A percentile compares a stretch with the other conserved stretches of the same genome.
These are phyloP conservation scores for Furcasterigmium furcatum DNA, from an alignment of 2,329 filamentous ascomycete species.

Conservation along the genomic window DNA sequence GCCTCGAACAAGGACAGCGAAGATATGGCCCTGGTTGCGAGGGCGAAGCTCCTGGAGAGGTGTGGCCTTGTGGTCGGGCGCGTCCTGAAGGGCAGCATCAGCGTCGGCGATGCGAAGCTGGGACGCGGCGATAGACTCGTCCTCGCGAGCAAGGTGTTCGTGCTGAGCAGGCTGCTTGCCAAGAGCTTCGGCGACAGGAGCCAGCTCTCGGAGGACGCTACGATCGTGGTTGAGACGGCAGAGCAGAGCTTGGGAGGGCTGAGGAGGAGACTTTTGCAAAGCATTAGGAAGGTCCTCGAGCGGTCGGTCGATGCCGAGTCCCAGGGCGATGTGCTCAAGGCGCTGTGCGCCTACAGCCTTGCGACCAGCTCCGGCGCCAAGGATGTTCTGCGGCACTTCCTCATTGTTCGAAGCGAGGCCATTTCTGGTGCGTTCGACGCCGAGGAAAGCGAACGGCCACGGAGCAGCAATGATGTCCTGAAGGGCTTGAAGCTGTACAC, in stretches of 20 bases:
- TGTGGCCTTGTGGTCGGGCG: slow-evolving; percentile 47
- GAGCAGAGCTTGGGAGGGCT: slow-evolving; percentile 61
- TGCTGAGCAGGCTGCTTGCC: slow-evolving; percentile 71
- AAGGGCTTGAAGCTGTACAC: slow-evolving; percentile 71
- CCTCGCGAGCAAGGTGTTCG: slow-evolving; percentile 66
- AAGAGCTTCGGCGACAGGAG: slow-evolving; percentile 64
- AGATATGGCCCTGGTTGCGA: slow-evolving; percentile 29
- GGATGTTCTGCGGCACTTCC: slow-evolving; percentile 76
- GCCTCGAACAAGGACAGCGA: slow-evolving; percentile 16
- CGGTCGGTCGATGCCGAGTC: slow-evolving; percentile 52
- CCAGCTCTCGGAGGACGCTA: neutral
- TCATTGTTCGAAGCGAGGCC: slow-evolving; percentile 67
- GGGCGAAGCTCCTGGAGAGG: slow-evolving; percentile 46
- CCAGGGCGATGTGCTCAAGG: slow-evolving; percentile 60
- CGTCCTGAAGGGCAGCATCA: slow-evolving; percentile 37
- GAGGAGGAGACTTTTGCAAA: slow-evolving; percentile 60
- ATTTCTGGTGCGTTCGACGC: slow-evolving; percentile 60
- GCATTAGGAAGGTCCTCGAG: slow-evolving; percentile 67
- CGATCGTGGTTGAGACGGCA: slow-evolving; percentile 51
- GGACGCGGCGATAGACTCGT: slow-evolving; percentile 49
- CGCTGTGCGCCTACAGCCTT: slow-evolving; percentile 78
- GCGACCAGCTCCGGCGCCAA: slow-evolving; percentile 75
- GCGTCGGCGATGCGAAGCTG: slow-evolving; percentile 17
- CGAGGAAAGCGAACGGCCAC: slow-evolving; percentile 31
- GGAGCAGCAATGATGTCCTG: slow-evolving; percentile 48